Evolutionary conservation across 305 asterid species (phyloP).

Genomic region (Nicotiana rustica): DNA sequence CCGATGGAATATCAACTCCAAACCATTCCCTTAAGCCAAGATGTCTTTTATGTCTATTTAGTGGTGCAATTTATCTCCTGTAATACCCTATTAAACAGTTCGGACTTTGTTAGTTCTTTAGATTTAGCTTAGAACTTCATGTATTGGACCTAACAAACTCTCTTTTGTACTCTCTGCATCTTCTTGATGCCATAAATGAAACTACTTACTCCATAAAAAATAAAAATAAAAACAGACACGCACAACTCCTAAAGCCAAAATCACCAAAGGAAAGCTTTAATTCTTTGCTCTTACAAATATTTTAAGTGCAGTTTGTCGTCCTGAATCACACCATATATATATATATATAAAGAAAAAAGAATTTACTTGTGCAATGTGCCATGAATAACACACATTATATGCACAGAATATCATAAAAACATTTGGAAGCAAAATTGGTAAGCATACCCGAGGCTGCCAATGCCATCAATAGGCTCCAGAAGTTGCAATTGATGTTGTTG

Average conservation of each 20-base stretch:
- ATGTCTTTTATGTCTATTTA: no score
- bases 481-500: slow-evolving; percentile 80
- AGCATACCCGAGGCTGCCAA: slow-evolving; percentile 73
- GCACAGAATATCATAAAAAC: background rate
- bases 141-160: no score
- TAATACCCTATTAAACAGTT: no score
- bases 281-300: background rate
- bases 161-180: no score
- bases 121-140: no score
- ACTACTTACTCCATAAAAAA: no score
- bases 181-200: no score
- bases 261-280: background rate
- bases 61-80: no score
- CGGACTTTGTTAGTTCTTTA: no score
- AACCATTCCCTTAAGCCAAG: no score
- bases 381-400: background rate
- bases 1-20: no score
- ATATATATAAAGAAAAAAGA: background rate
- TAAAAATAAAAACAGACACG: background rate
- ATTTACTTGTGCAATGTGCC: background rate
- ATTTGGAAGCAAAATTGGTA: background rate
- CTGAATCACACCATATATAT: background rate
- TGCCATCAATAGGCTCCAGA: slow-evolving; percentile 75
- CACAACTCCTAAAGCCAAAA: background rate
- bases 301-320: background rate